phyloP scores from a whole-genome alignment of 2,329 filamentous ascomycete species.

The Trichoderma arundinaceum region DNA sequence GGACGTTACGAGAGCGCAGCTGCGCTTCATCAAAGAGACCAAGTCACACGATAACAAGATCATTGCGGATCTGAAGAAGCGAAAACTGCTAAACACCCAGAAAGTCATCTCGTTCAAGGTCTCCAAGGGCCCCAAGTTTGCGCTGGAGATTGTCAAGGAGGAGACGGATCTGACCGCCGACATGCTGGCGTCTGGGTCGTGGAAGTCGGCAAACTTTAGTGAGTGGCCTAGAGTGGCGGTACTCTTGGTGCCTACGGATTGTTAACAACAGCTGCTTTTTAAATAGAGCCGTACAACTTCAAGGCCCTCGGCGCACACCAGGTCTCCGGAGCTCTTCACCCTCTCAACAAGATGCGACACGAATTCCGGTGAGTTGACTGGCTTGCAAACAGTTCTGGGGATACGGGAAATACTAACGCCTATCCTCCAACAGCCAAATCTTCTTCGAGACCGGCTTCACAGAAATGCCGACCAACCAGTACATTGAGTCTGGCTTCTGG shows the following conservation, averaged over 20 bases:
- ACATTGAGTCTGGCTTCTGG: constrained; percentile 97
- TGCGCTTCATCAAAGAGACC: constrained; percentile 73
- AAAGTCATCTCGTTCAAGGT: constrained; percentile 88
- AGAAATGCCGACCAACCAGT: constrained; percentile 95
- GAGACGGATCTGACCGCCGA: constrained; percentile 94
- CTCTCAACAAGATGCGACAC: constrained; percentile 90
- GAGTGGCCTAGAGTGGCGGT: constrained; percentile 49
- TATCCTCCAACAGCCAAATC: constrained; percentile 62
- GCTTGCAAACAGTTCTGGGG: rapidly evolving
- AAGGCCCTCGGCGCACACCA: constrained; percentile 70
- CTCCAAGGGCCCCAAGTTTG: constrained; percentile 85
- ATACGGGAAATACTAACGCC: background rate
- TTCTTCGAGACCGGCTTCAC: constrained; percentile 99
- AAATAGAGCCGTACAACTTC: constrained; percentile 70
- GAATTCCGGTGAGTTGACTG: constrained; percentile 70
- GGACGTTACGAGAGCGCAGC: constrained; percentile 77
- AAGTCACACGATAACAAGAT: constrained; percentile 76
- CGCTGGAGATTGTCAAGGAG: constrained; percentile 86
- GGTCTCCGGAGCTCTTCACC: constrained; percentile 65
- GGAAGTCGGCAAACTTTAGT: constrained; percentile 89
- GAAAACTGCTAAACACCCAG: constrained; percentile 82
- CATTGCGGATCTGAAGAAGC: constrained; percentile 83
- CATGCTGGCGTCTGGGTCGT: constrained; percentile 85
- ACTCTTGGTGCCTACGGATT: background rate
- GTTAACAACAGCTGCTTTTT: no score